A percentile compares a stretch with the other conserved stretches of the same genome.
Conservation (phyloP, 495 filamentous ascomycete genomes). For the Cercophora newfieldiana region DNA sequence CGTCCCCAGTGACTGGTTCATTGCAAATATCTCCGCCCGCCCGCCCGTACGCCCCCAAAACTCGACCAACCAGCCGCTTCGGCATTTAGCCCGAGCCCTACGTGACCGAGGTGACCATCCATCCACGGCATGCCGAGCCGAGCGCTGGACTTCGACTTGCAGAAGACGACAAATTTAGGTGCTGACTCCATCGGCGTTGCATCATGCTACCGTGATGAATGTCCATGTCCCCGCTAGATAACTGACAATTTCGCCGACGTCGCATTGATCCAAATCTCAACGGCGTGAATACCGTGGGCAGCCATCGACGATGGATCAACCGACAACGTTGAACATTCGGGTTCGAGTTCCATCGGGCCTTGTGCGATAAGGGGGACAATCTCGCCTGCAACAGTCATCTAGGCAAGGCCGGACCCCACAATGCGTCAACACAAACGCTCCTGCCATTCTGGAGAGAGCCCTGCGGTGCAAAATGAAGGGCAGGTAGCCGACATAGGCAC, state of each 20-base stretch:
- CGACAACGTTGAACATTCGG: not conserved
- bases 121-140: not conserved
- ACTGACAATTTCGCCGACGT: not conserved
- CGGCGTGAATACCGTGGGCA: not conserved
- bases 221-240: not conserved
- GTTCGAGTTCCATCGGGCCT: not conserved
- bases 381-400: not conserved
- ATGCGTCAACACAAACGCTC: not conserved
- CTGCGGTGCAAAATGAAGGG: too few relatives aligned
- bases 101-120: too few relatives aligned
- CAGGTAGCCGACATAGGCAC: too few relatives aligned
- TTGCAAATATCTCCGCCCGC: not conserved
- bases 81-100: not conserved
- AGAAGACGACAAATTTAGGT: not conserved
- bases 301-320: not conserved
- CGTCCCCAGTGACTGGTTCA: not conserved
- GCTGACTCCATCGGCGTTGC: not conserved
- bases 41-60: not conserved
- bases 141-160: not conserved
- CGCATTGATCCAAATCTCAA: not conserved
- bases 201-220: not conserved
- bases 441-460: too few relatives aligned
- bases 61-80: not conserved
- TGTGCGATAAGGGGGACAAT: not conserved
- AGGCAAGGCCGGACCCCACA: not conserved